These are phyloP conservation scores for Onygenales sp. DNA, from an alignment of 2,329 filamentous ascomycete species.

Conservation along the genomic window DNA sequence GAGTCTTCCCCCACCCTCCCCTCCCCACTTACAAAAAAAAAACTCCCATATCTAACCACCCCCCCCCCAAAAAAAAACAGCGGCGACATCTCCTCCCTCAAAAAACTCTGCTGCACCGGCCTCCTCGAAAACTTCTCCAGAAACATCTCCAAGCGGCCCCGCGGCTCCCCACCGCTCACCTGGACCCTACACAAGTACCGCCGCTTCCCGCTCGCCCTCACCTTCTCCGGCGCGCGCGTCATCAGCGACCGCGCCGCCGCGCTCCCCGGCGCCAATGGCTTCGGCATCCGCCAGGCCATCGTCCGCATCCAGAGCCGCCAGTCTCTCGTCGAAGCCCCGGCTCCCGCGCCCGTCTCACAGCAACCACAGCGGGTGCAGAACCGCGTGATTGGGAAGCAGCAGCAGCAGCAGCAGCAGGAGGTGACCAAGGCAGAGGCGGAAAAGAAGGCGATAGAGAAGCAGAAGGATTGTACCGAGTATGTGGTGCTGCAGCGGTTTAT, in stretches of 20 bases:
- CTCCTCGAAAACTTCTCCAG: constrained; percentile 24
- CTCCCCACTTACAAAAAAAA: constrained; percentile 9
- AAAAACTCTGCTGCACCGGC: constrained; percentile 29
- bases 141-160: constrained; percentile 26
- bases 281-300: constrained; percentile 31
- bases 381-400: neutral
- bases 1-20: constrained; percentile 13
- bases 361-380: constrained; percentile 1
- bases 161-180: constrained; percentile 18
- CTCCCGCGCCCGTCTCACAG: constrained; percentile 5
- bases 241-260: constrained; percentile 33
- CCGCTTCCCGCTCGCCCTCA: constrained; percentile 23
- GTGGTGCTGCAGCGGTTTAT: constrained; percentile 41
- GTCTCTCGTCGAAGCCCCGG: constrained; percentile 19
- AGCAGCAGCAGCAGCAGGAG: neutral
- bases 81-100: constrained; percentile 26
- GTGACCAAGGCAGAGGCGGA: neutral
- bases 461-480: constrained; percentile 40
- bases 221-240: constrained; percentile 28
- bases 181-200: constrained; percentile 31
- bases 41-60: constrained; percentile 11
- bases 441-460: constrained; percentile 19
- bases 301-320: constrained; percentile 31
- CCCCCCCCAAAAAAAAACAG: constrained; percentile 15
- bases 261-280: constrained; percentile 29